These are phyloP conservation scores for Tetracladium setigerum DNA, from an alignment of 495 filamentous ascomycete species.

Conservation along the genomic window DNA sequence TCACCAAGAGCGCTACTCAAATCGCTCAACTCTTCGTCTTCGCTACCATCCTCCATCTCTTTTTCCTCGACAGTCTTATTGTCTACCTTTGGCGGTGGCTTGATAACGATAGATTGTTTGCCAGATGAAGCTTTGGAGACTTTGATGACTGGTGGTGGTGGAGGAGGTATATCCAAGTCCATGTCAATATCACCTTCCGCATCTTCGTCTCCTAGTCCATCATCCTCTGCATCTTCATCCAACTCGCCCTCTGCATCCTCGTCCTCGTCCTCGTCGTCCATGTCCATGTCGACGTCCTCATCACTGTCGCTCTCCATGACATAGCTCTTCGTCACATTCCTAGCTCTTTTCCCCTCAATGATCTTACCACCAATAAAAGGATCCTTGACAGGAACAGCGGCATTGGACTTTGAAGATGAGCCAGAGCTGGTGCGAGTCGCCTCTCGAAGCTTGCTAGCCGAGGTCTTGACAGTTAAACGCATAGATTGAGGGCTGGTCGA, in stretches of 20 bases:
- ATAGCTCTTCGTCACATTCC: conserved; percentile 60
- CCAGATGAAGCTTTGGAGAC: conserved; percentile 16
- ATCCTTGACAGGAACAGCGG: conserved; percentile 24
- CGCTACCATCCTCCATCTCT: conserved; percentile 25
- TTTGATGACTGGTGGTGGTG: conserved; percentile 21
- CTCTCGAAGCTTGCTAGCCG: conserved; percentile 73
- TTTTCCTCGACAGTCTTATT: conserved; percentile 18
- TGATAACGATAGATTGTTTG: conserved; percentile 15
- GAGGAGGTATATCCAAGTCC: conserved; percentile 38
- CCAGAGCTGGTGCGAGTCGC: conserved; percentile 43
- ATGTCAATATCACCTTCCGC: conserved; percentile 32
- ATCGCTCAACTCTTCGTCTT: conserved; percentile 41
- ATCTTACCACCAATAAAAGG: conserved; percentile 48
- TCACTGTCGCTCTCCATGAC: conserved; percentile 49
- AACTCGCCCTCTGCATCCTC: conserved; percentile 32
- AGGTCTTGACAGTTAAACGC: conserved; percentile 77
- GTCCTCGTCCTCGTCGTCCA: conserved; percentile 35
- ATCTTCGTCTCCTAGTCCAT: conserved; percentile 36
- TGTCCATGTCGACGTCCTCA: conserved; percentile 42
- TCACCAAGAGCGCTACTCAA: conserved; percentile 33
- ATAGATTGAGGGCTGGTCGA: conserved; percentile 54
- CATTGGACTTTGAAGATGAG: not conserved
- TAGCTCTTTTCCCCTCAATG: conserved; percentile 52
- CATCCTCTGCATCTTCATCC: conserved; percentile 38
- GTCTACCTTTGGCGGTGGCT: conserved; percentile 10